A percentile compares a stretch with the other conserved stretches of the same genome.
phyloP scores from a whole-genome alignment of 1,139 yeast genomes.

The Suhomyces guaymorum region DNA sequence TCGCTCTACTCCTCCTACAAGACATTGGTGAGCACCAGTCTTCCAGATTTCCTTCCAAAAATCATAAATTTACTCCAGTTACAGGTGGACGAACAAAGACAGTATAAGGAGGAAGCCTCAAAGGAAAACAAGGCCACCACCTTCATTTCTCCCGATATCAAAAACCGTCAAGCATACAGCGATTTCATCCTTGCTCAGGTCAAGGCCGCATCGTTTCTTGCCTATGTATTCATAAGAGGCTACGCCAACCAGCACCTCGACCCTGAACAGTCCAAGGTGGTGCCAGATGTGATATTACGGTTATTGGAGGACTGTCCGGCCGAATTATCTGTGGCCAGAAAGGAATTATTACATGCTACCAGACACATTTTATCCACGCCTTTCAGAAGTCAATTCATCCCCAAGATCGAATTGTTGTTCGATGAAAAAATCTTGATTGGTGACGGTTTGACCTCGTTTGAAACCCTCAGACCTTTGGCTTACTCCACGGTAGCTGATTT shows the following conservation, averaged over 20 bases:
- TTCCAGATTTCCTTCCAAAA: conserved; percentile 79
- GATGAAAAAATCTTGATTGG: conserved; percentile 90
- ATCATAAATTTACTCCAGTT: conserved; percentile 72
- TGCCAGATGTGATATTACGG: conserved; percentile 86
- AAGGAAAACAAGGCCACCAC: conserved; percentile 56
- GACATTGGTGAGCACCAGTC: conserved; percentile 65
- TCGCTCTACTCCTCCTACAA: conserved; percentile 86
- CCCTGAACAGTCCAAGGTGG: conserved; percentile 61
- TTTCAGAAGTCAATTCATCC: conserved; percentile 76
- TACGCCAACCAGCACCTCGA: conserved; percentile 67
- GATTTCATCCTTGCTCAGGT: conserved; percentile 95
- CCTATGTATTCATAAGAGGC: conserved; percentile 86
- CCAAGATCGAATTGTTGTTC: conserved; percentile 80
- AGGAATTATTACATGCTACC: conserved; percentile 91
- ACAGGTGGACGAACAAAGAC: conserved; percentile 60
- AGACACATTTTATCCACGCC: conserved; percentile 92
- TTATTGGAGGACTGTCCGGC: conserved; percentile 94
- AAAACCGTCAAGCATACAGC: conserved; percentile 76
- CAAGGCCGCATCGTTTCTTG: conserved; percentile 92
- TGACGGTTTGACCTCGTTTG: conserved; percentile 87
- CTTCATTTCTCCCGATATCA: conserved; percentile 62
- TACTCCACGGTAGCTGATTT: conserved; percentile 96
- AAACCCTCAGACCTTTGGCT: conserved; percentile 85
- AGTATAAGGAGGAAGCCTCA: conserved; percentile 58
- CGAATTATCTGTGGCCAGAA: conserved; percentile 89